Evolutionary conservation across 2,329 filamentous ascomycete genomes (phyloP), one percentile per base, ranked within the genome.

Genomic region (Dryadomyces quercus-mongolicae): DNA sequence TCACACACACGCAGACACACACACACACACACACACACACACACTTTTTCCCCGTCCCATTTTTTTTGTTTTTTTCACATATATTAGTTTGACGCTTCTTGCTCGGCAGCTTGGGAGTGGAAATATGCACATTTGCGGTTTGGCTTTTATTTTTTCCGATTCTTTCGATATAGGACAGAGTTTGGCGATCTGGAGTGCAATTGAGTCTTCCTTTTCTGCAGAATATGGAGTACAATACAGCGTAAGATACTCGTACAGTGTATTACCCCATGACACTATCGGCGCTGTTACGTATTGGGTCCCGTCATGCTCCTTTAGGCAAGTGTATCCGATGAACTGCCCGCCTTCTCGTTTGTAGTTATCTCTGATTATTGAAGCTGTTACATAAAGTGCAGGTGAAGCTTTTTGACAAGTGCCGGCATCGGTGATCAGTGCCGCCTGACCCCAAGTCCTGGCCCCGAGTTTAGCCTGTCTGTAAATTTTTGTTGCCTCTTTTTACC

Each of bases 181-280:
- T 72, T 71, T 71, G 72, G 73, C 73, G 71, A 74, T 70, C 60
- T 69, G 72, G 71, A 71, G 71, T 74, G 72, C 66, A 72, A 70
- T 72, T 70, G 63, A 68, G 40, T 51, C 54, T 20, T 50, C 42
- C 42, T 44, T 20, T 44, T 7, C 16, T 7, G 16, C n/a, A 42
- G 12, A 42, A 12, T n/a, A 15, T n/a, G 38, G 16, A 42, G 16
- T 42, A 12, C 16, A n/a, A n/a, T n/a, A n/a, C n/a, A n/a, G n/a
- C n/a, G n/a, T n/a, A n/a, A n/a, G n/a, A n/a, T n/a, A n/a, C 12
- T 4, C 4, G 25, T 31, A 4, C 25, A 31, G 25, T 8, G 25
- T 31, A 31, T 31, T 31, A 8, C 25, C 25, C 25, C 8, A 5
- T 31, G 8, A 4, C 36, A 16, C 36, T 40, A 40, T 40, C 36